Percentiles rank a stretch among this genome's conserved stretches.
Evolutionary conservation across 306 rosid genomes (phyloP).

Genomic region (Trifolium dubium): DNA sequence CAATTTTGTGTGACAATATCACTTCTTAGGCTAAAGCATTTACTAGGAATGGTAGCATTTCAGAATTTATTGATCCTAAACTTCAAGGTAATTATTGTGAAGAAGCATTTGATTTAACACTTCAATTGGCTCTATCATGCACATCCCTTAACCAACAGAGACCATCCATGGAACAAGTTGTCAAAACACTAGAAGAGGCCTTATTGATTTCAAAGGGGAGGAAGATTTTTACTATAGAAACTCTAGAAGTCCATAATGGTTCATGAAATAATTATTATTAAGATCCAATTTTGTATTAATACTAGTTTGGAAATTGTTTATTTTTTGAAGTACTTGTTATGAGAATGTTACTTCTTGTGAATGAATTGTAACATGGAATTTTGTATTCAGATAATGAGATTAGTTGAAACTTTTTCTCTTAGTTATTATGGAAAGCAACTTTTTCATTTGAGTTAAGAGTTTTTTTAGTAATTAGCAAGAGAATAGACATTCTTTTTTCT

Average conservation of each 20-base stretch:
- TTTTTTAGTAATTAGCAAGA: no score
- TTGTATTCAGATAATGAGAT: background rate
- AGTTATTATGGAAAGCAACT: no score
- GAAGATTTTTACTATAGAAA: constrained; percentile 40
- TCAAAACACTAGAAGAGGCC: constrained; percentile 49
- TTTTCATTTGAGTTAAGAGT: no score
- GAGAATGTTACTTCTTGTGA: background rate
- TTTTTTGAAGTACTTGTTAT: background rate
- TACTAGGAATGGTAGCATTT: constrained; percentile 40
- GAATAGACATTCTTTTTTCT: no score
- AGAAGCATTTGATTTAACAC: constrained; percentile 51
- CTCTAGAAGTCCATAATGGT: constrained; percentile 10
- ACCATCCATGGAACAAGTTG: constrained; percentile 50
- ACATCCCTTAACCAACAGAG: constrained; percentile 46
- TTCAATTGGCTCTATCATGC: constrained; percentile 54
- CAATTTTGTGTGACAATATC: constrained; percentile 25
- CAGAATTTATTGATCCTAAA: constrained; percentile 49
- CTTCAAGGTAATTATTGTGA: constrained; percentile 48
- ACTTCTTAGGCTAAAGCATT: constrained; percentile 45
- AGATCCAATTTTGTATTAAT: background rate
- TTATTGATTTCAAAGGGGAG: constrained; percentile 38
- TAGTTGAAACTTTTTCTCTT: background rate
- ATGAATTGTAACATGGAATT: background rate
- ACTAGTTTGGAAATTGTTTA: background rate
- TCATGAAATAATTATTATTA: background rate